Evolutionary conservation across 148 eudicot species (phyloP).

Genomic region (Pharnaceum exiguum): DNA sequence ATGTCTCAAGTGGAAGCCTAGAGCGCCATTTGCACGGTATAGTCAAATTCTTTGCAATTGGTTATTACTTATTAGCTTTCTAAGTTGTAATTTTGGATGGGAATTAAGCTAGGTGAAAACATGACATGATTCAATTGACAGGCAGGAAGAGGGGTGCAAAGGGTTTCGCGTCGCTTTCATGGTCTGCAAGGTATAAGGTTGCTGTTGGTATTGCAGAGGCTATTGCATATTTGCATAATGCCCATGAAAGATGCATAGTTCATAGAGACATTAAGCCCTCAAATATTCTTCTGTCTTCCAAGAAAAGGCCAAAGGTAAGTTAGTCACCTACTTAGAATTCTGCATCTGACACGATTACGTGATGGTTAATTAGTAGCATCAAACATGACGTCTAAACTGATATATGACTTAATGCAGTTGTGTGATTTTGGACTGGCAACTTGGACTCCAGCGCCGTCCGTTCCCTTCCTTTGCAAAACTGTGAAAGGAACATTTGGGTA

Average conservation of each 20-base stretch:
- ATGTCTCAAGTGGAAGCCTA: conserved; percentile 90
- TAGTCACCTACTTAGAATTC: conserved; percentile 1
- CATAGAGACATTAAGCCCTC: conserved; percentile 99
- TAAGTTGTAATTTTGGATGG: neutral
- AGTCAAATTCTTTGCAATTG: conserved; percentile 5
- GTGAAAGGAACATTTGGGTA: conserved; percentile 99
- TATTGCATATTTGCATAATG: conserved; percentile 79
- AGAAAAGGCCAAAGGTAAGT: conserved; percentile 76
- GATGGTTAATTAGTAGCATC: neutral
- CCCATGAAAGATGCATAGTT: conserved; percentile 91
- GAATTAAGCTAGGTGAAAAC: conserved; percentile 7
- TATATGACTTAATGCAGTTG: conserved; percentile 43
- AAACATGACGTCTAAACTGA: conserved; percentile 16
- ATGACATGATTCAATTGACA: conserved; percentile 24
- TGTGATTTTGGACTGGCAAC: conserved; percentile 98
- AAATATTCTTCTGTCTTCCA: conserved; percentile 89
- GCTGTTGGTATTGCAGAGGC: conserved; percentile 90
- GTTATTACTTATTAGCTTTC: neutral
- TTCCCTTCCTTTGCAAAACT: conserved; percentile 96
- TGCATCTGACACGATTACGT: neutral
- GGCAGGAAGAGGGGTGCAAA: conserved; percentile 64
- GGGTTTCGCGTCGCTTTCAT: conserved; percentile 71
- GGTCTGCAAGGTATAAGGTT: conserved; percentile 84
- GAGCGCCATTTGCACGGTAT: conserved; percentile 91
- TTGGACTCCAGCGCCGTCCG: conserved; percentile 93